A percentile compares a stretch with the other conserved stretches of the same genome.
Conservation (phyloP, 2,329 filamentous ascomycete genomes). For the Colletotrichum salicis region DNA sequence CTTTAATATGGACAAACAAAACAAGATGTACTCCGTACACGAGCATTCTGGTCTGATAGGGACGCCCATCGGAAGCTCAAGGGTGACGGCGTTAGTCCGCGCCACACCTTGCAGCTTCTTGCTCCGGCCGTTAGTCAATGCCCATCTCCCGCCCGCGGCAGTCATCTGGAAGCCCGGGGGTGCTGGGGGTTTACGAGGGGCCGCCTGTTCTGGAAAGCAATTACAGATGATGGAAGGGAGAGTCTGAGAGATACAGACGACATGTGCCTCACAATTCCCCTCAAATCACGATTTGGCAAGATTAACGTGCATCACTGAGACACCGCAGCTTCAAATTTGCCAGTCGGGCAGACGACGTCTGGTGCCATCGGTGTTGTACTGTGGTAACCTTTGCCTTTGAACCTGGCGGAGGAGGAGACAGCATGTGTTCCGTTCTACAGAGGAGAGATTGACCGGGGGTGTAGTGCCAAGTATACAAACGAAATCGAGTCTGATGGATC, state of each 20-base stretch:
- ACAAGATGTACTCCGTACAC: not conserved
- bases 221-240: constrained; percentile 28
- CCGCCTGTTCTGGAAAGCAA: constrained; percentile 14
- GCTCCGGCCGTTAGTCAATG: constrained; percentile 6
- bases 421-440: constrained; percentile 10
- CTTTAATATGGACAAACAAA: constrained; percentile 27
- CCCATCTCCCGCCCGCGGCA: constrained; percentile 18
- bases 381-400: not conserved
- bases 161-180: not conserved
- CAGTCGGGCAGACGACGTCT: not conserved
- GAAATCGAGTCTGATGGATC: not conserved
- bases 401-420: not conserved
- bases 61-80: constrained; percentile 21
- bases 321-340: constrained; percentile 17
- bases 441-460: not conserved
- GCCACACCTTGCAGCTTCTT: constrained; percentile 28
- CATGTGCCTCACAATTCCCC: not conserved
- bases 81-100: constrained; percentile 24
- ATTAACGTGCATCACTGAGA: constrained; percentile 23
- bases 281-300: constrained; percentile 11
- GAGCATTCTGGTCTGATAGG: constrained; percentile 6
- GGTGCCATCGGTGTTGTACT: not conserved
- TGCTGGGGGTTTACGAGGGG: not conserved
- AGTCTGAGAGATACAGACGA: not conserved
- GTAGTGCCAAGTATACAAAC: constrained; percentile 1